A percentile compares a stretch with the other conserved stretches of the same genome.
These are phyloP conservation scores for Nicotiana tabacum DNA, from an alignment of 257 asterid genomes.

Conservation along the genomic window DNA sequence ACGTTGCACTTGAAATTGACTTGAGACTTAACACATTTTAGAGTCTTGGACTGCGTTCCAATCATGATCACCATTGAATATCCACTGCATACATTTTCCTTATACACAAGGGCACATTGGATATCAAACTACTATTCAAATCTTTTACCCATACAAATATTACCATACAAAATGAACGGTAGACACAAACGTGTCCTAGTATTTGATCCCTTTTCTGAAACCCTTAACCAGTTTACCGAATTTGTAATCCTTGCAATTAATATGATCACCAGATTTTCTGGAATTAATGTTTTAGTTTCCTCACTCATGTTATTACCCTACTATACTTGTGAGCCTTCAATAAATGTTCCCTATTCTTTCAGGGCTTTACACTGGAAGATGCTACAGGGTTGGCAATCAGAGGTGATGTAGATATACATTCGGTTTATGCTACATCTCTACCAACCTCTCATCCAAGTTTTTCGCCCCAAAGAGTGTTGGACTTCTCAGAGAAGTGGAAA, in stretches of 20 bases:
- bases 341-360: slow-evolving; percentile 18
- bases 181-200: neutral
- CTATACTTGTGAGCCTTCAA: neutral
- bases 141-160: neutral
- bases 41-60: neutral
- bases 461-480: slow-evolving; percentile 80
- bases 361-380: slow-evolving; percentile 98
- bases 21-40: neutral
- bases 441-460: slow-evolving; percentile 97
- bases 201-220: neutral
- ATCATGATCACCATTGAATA: neutral
- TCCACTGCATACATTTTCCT: neutral
- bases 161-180: neutral
- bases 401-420: slow-evolving; percentile 74
- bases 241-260: neutral
- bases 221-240: neutral
- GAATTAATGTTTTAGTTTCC: slow-evolving; percentile 5
- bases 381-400: slow-evolving; percentile 91
- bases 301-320: neutral
- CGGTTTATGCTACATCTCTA: slow-evolving; percentile 78
- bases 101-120: neutral
- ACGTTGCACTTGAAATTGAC: neutral
- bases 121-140: neutral
- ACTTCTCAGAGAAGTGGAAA: slow-evolving; percentile 80
- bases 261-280: neutral